Percentiles rank a stretch among this genome's conserved stretches.
Evolutionary conservation across 441 rosid species (phyloP).

Genomic region (Mallotus japonicus): DNA sequence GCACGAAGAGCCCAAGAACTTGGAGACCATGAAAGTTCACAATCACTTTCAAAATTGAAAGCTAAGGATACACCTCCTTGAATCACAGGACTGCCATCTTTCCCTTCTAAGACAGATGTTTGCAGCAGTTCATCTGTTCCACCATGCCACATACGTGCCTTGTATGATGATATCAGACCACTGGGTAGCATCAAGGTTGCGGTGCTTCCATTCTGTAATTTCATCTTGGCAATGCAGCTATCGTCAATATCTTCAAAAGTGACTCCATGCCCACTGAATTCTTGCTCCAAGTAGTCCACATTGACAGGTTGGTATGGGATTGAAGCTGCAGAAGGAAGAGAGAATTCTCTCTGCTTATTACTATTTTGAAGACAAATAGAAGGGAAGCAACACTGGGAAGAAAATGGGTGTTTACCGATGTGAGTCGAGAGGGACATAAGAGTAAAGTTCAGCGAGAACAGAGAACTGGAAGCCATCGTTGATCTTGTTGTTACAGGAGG

Average conservation of each 20-base stretch:
- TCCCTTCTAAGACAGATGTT: slow-evolving; percentile 63
- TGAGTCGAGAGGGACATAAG: slow-evolving; percentile 22
- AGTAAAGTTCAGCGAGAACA: slow-evolving; percentile 36
- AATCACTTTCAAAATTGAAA: slow-evolving; percentile 42
- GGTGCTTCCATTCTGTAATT: slow-evolving; percentile 56
- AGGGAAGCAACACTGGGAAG: slow-evolving; percentile 22
- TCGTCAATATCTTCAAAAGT: slow-evolving; percentile 63
- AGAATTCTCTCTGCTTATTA: slow-evolving; percentile 31
- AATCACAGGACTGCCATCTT: slow-evolving; percentile 51
- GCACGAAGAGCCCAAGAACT: slow-evolving; percentile 50
- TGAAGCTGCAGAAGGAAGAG: slow-evolving; percentile 45
- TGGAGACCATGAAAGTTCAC: slow-evolving; percentile 47
- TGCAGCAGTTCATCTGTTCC: slow-evolving; percentile 72
- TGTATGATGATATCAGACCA: slow-evolving; percentile 79
- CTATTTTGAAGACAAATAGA: slow-evolving; percentile 19
- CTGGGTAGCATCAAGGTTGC: slow-evolving; percentile 65
- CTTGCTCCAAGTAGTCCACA: slow-evolving; percentile 61
- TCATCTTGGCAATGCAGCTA: slow-evolving; percentile 60
- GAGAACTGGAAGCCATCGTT: slow-evolving; percentile 40
- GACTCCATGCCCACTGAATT: slow-evolving; percentile 80
- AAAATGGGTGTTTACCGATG: slow-evolving; percentile 9
- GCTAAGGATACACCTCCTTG: slow-evolving; percentile 73
- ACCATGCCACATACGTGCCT: slow-evolving; percentile 80
- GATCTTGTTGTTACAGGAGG: slow-evolving; percentile 1
- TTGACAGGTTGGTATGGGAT: slow-evolving; percentile 53